Percentiles rank a stretch among this genome's conserved stretches.
Conservation (phyloP, 2,329 filamentous ascomycete species). For the Volutella citrinella region DNA sequence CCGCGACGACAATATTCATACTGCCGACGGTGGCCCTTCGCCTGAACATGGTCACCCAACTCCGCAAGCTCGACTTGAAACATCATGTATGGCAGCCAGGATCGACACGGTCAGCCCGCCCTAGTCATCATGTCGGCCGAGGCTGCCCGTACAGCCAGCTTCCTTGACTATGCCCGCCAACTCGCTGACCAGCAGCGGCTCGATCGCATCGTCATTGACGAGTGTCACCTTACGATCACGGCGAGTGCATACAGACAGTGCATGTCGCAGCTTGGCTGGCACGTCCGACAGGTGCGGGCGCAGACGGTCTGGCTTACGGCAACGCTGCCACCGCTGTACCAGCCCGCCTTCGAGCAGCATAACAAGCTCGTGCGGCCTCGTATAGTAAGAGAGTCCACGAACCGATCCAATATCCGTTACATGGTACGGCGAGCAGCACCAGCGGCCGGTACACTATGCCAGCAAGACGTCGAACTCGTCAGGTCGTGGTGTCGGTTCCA, state of each 20-base stretch:
- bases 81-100: slow-evolving; percentile 1
- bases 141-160: neutral
- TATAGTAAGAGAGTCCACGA: too few species aligned
- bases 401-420: too few species aligned
- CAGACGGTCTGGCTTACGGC: too few species aligned
- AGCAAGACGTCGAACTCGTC: neutral
- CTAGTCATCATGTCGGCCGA: slow-evolving; percentile 2
- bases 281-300: too few species aligned
- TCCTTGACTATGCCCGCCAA: slow-evolving; percentile 1
- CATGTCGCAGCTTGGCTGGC: slow-evolving; percentile 2
- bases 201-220: slow-evolving; percentile 2
- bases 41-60: slow-evolving; percentile 1
- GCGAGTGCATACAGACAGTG: slow-evolving; percentile 2
- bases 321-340: too few species aligned
- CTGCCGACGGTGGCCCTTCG: slow-evolving; percentile 1
- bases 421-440: too few species aligned
- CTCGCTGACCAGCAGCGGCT: neutral
- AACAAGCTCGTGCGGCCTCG: too few species aligned
- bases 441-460: too few species aligned
- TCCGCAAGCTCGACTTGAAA: neutral
- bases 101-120: slow-evolving; percentile 1
- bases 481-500: neutral
- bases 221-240: slow-evolving; percentile 3
- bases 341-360: too few species aligned
- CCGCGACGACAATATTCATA: slow-evolving; percentile 1